Percentiles rank a stretch among this genome's conserved stretches.
Conservation (phyloP, 2,329 filamentous ascomycete species). For the Purpureocillium lavendulum region DNA sequence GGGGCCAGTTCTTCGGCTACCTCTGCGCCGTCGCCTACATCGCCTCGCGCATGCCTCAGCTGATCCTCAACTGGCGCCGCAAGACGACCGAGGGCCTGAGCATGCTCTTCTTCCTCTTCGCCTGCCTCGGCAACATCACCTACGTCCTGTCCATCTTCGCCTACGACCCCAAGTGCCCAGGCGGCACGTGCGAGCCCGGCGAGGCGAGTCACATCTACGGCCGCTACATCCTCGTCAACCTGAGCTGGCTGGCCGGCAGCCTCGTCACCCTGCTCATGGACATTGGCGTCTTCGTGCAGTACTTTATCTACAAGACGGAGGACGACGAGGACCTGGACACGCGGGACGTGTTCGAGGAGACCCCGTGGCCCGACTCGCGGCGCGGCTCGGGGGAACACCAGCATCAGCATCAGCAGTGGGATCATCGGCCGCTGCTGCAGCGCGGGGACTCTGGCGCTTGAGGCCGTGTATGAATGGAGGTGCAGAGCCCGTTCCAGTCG, state of each 20-base stretch:
- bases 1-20: constrained; percentile 89
- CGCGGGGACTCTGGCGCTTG: constrained; percentile 17
- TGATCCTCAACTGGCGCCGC: constrained; percentile 84
- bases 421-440: constrained; percentile 29
- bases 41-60: constrained; percentile 79
- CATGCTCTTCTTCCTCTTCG: constrained; percentile 93
- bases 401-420: constrained; percentile 22
- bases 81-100: constrained; percentile 92
- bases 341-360: constrained; percentile 14
- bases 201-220: constrained; percentile 64
- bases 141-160: constrained; percentile 90
- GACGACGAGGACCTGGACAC: constrained; percentile 14
- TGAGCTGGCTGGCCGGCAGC: constrained; percentile 85
- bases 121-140: constrained; percentile 88
- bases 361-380: no score
- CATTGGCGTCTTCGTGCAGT: constrained; percentile 80
- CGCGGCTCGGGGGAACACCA: constrained; percentile 8
- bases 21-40: constrained; percentile 86
- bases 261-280: constrained; percentile 81
- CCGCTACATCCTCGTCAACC: constrained; percentile 78
- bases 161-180: constrained; percentile 66
- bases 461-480: no score
- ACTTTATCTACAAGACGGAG: constrained; percentile 67
- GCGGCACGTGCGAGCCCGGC: constrained; percentile 48
- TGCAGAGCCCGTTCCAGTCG: no score